Base-by-base conservation (phyloP, 768 basidiomycete species). In the Peribolospora baueri region DNA sequence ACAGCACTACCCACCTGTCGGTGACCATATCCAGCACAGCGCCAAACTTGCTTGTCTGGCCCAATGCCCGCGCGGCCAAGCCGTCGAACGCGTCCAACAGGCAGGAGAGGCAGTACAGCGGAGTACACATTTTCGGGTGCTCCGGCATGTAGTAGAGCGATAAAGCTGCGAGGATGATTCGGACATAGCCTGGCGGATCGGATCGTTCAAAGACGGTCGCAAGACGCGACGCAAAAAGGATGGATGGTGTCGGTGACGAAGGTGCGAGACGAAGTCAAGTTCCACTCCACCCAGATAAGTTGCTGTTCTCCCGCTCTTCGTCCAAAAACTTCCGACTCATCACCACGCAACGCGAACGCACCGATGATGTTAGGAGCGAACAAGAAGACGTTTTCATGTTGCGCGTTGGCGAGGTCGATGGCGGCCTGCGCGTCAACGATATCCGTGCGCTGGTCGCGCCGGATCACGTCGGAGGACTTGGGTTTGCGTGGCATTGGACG, bases 21-120 rank as follows among this genome's bases (percentile, higher is more conserved):
- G 93, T 97, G 46, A 98, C 91, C 93, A 98, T 98, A 68, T 98
- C 93, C 62, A 98, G 70, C 48, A 97, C 91, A 3, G 87, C 88
- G 36, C 93, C 93, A 68, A 97, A 95, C 70, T 91, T 90, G 54
- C 84, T 87, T 5, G 86, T 82, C 69, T 98, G 90, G 8, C 78
- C 79, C 46, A 93, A 71, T 0, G 79, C 78, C 49, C 93, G 74
- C 9, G 93, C 93, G 7, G 82, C 90, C 64, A 82, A 80, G 3
- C 93, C 93, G 60, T 97, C 93, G 39, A 90, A 81, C 11, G 87
- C 93, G 64, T 98, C 93, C 61, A 98, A 72, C 47, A 98, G 73
- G 66, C 85, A 88, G 8, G 88, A 95, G 55, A 95, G 68, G 56
- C 77, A 76, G 68, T 98, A 98, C 41, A 84, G 72, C 46, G 90